phyloP scores from a whole-genome alignment of 495 filamentous ascomycete genomes.

The Tuber umbilicatum region DNA sequence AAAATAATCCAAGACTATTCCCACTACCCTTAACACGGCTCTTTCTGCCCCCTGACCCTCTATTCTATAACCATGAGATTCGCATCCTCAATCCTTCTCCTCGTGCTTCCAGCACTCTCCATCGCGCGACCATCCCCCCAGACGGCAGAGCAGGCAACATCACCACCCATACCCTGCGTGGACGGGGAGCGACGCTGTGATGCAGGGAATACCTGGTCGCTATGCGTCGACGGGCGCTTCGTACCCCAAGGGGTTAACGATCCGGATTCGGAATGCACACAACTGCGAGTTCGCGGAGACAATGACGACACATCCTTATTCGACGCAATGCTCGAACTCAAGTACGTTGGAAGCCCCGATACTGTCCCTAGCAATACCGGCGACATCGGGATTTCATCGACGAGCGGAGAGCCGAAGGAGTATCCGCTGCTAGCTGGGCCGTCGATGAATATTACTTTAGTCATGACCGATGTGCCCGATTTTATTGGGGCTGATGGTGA shows the following conservation, averaged over 20 bases:
- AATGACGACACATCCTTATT: background rate
- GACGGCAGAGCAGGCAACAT: background rate
- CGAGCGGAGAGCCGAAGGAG: background rate
- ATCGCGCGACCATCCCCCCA: background rate
- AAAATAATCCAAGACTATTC: conserved; percentile 1
- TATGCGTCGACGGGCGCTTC: background rate
- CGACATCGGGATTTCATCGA: background rate
- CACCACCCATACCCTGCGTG: background rate
- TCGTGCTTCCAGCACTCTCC: background rate
- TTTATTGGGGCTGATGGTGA: background rate
- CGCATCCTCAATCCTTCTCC: background rate
- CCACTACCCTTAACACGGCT: background rate
- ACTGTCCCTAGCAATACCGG: background rate
- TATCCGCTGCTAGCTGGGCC: background rate
- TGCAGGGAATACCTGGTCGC: background rate
- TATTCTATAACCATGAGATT: background rate
- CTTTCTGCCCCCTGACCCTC: background rate
- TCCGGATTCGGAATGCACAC: background rate
- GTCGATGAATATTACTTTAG: background rate
- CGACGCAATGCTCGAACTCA: background rate
- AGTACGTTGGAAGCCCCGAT: background rate
- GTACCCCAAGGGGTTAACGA: background rate
- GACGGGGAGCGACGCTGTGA: background rate
- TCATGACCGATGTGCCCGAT: background rate
- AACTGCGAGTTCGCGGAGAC: background rate